phyloP scores from a whole-genome alignment of 208 protist species.

The Leishmania gerbilli region DNA sequence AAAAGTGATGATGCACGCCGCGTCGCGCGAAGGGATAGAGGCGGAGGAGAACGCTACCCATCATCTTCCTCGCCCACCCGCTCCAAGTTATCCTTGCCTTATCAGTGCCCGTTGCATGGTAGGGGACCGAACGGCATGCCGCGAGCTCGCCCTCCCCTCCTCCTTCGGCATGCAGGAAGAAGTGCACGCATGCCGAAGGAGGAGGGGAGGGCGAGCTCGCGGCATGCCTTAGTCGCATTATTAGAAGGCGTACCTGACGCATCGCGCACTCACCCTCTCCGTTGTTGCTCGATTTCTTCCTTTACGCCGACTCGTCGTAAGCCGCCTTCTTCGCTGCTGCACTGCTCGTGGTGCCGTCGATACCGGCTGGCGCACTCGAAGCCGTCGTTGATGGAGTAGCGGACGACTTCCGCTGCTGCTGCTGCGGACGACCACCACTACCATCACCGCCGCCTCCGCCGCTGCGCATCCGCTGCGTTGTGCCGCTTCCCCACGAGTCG shows the following conservation, averaged over 20 bases:
- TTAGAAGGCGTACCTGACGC: not conserved
- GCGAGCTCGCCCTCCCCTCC: not conserved
- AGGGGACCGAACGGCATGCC: not conserved
- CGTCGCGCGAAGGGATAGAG: not conserved
- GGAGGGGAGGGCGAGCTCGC: not conserved
- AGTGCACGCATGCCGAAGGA: not conserved
- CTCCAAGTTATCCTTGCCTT: not conserved
- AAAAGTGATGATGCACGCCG: not conserved
- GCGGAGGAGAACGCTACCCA: not conserved
- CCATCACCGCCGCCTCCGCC: conserved; percentile 27
- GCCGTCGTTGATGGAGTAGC: not conserved
- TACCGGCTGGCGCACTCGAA: not conserved
- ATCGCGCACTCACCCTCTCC: not conserved
- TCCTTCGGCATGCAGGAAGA: no score
- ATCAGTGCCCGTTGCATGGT: not conserved
- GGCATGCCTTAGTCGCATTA: not conserved
- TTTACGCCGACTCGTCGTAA: not conserved
- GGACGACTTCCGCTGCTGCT: not conserved
- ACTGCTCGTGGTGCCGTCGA: not conserved
- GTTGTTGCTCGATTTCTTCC: not conserved
- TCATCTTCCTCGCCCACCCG: not conserved
- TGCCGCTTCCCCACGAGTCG: conserved; percentile 79
- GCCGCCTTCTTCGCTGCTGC: not conserved
- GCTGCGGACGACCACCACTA: not conserved
- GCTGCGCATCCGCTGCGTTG: conserved; percentile 58